Conservation (phyloP, 192 early-diverging fungal genomes). For the Dissophora ornata region DNA sequence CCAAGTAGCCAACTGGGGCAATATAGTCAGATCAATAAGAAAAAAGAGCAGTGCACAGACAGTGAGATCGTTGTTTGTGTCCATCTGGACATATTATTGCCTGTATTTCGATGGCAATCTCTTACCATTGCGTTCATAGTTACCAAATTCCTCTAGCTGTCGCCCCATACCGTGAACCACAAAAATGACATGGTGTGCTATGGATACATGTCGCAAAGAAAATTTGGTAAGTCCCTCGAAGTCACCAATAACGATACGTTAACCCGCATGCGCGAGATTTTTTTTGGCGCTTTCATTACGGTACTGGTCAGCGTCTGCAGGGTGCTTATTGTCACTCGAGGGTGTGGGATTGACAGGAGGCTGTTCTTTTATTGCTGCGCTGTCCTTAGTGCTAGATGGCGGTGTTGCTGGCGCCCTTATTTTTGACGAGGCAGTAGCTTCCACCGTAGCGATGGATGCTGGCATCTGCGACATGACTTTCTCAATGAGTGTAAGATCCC, state of each 20-base stretch:
- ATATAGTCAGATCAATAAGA: not conserved
- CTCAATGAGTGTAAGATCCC: not conserved
- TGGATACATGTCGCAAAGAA: not conserved
- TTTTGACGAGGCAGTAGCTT: not conserved
- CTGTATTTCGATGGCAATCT: too few relatives aligned
- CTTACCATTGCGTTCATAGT: conserved; percentile 56
- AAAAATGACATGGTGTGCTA: conserved; percentile 56
- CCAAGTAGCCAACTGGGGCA: conserved; percentile 30
- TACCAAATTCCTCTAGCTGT: conserved; percentile 56
- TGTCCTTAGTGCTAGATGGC: too few relatives aligned
- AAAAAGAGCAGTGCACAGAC: not conserved
- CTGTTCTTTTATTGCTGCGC: too few relatives aligned
- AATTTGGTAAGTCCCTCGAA: not conserved
- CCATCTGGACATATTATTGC: too few relatives aligned
- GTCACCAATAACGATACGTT: too few relatives aligned
- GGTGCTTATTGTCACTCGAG: not conserved
- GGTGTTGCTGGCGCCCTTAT: not conserved
- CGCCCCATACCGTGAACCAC: conserved; percentile 60
- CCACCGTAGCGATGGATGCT: not conserved
- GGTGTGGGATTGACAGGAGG: not conserved
- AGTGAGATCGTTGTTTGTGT: not conserved
- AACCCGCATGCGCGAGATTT: too few relatives aligned
- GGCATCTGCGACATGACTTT: conserved; percentile 11
- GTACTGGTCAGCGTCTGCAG: conserved; percentile 7
- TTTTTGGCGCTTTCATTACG: conserved; percentile 1